Conservation (phyloP, 2,329 filamentous ascomycete genomes). For the Exophiala sp. region DNA sequence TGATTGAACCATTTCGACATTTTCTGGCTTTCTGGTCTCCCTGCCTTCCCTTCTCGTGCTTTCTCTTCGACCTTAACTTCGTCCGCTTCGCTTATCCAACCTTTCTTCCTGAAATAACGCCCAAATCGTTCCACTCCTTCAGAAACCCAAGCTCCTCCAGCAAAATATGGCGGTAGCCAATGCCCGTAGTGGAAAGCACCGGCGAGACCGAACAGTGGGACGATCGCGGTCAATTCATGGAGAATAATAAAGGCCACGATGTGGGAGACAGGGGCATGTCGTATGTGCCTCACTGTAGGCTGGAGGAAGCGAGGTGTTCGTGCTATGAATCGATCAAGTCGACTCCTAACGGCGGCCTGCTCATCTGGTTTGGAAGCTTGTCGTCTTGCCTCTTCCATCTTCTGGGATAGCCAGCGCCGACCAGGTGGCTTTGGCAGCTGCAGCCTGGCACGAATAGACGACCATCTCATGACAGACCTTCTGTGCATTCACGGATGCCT, state of each 20-base stretch:
- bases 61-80: constrained; percentile 44
- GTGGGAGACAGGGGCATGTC: constrained; percentile 75
- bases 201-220: constrained; percentile 73
- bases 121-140: constrained; percentile 72
- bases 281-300: constrained; percentile 45
- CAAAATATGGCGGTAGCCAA: constrained; percentile 62
- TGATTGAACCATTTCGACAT: constrained; percentile 23
- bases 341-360: constrained; percentile 12
- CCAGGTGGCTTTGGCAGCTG: too few relatives aligned
- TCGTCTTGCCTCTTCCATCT: constrained; percentile 4
- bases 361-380: constrained; percentile 4
- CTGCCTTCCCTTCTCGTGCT: constrained; percentile 27
- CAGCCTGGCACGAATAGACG: too few relatives aligned
- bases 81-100: constrained; percentile 66
- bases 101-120: constrained; percentile 70
- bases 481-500: too few relatives aligned
- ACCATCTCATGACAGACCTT: too few relatives aligned
- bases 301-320: constrained; percentile 24
- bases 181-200: constrained; percentile 75
- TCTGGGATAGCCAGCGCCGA: constrained; percentile 8
- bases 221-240: constrained; percentile 84
- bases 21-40: constrained; percentile 4
- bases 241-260: constrained; percentile 81
- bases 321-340: constrained; percentile 25
- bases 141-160: constrained; percentile 53